Evolutionary conservation across 1,139 yeast genomes (phyloP), one percentile per base, ranked within the genome.

Genomic region (Arxiozyma bovina): DNA sequence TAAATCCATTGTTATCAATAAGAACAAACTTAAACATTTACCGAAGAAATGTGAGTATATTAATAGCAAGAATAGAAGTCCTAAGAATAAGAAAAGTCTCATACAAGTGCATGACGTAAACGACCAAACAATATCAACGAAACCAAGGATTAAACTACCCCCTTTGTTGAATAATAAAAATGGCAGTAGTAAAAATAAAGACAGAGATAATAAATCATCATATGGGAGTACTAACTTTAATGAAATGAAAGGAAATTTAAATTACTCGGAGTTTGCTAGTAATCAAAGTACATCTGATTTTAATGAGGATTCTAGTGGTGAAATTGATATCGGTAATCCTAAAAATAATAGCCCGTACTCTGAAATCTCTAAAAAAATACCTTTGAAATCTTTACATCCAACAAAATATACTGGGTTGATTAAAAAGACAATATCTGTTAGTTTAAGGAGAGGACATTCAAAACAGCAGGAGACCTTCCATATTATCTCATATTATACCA

Each of bases 361-460:
- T 12, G 42, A 38, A 21, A 22, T 20, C 3, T 38, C 49, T 9
- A 46, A 34, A 46, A 17, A 47, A 8, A n/a, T 42, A 11, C 50
- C 56, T 7, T 45, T 54, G 20, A 52, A 55, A 48, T 50, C 59
- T 2, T 52, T 54, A 1, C 55, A 82, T 62, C 84, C 85, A 7
- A 84, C 85, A 65, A 84, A 84, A 64, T 86, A 83, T 54, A 80
- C 81, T 55, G 96, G 96, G 0, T 75, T 90, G 50, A 81, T 89
- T 57, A 90, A 90, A 69, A 89, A 89, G 68, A 87, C 97, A 0
- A 75, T 90, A 60, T 82, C 91, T 5, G 74, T 89, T 20, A 78
- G 80, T 4, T 64, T 73, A 54, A 61, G 68, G 52, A 72, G 73
- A 43, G 61, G 58, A 17, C 42, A 57, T 30, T 51, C 48, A 12